Evolutionary conservation across 2,329 filamentous ascomycete genomes (phyloP), one percentile per base, ranked within the genome.

Genomic region (Knufia fluminis): DNA sequence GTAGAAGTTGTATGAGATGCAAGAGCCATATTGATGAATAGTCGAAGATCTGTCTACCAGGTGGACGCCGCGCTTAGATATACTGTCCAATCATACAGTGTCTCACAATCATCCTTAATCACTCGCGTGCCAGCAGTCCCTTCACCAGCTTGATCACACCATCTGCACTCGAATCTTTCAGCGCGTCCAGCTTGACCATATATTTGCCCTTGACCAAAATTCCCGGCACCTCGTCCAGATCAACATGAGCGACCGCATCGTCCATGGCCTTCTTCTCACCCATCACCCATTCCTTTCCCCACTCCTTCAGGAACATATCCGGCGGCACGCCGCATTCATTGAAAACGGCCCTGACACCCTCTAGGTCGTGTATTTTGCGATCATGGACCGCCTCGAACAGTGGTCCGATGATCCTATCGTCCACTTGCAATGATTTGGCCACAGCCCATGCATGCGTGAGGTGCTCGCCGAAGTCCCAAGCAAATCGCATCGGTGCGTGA

Each of bases 371-470:
- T 6, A 38, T n/a, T n/a, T n/a, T 12, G 9, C 24, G 9, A 10
- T 16, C 24, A 12, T 19, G 43, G 20, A 46, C 9, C 6, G 23
- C 28, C 28, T 46, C 43, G 28, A 46, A 46, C 4, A 19, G n/a
- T n/a, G n/a, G n/a, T n/a, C n/a, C 26, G 17, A 33, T 35, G 28
- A 33, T 8, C 20, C 19, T 31, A 22, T 46, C 43, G 17, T 46
- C 43, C 6, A 35, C 20, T 4, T 35, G 43, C 22, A 46, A 22
- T 4, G 16, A 35, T 22, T 32, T 46, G 4, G 43, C 43, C 7
- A 46, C 14, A 20, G 43, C 22, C 43, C 43, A 46, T 6, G 43
- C 43, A 26, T 31, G 24, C 12, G n/a, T n/a, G n/a, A n/a, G n/a
- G n/a, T n/a, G n/a, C n/a, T n/a, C n/a, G n/a, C n/a, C n/a, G n/a